phyloP scores from a whole-genome alignment of 805 yeast genomes.

The Starmerella vaccinii region DNA sequence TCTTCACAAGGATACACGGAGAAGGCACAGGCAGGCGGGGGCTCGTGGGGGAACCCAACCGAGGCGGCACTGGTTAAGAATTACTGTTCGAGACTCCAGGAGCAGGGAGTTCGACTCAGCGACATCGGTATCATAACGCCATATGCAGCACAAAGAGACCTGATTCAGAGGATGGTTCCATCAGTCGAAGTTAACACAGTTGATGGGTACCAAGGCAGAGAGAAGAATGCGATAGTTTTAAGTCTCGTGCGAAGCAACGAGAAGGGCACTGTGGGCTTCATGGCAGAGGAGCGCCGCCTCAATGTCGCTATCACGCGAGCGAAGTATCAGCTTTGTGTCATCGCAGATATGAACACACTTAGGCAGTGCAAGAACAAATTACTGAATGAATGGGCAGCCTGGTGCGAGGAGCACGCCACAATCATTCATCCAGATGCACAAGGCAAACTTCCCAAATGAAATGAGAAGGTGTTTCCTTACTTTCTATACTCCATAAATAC shows the following conservation, averaged over 20 bases:
- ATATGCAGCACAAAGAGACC: background rate
- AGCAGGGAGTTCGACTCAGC: background rate
- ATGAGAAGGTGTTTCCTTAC: too few relatives aligned
- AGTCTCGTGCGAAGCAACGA: slow-evolving; percentile 70
- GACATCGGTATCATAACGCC: background rate
- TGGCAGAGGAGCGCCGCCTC: slow-evolving; percentile 28
- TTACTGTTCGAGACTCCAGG: background rate
- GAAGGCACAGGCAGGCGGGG: background rate
- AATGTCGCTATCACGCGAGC: slow-evolving; percentile 42
- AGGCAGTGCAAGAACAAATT: background rate
- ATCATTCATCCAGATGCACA: too few relatives aligned
- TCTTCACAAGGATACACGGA: background rate
- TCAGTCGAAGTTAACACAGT: slow-evolving; percentile 66
- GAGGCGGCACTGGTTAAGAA: background rate
- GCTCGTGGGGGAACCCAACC: background rate
- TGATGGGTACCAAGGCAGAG: slow-evolving; percentile 85
- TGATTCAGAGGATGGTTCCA: background rate
- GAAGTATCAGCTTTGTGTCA: slow-evolving; percentile 35
- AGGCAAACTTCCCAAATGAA: too few relatives aligned
- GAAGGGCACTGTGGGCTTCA: background rate
- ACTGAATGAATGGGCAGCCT: background rate
- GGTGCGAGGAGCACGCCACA: background rate
- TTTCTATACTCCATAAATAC: too few relatives aligned
- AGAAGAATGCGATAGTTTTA: slow-evolving; percentile 69
- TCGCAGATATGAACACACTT: slow-evolving; percentile 35